Evolutionary conservation across 306 rosid genomes (phyloP), one percentile per base, ranked within the genome.

Genomic region (Heteromeles arbutifolia): DNA sequence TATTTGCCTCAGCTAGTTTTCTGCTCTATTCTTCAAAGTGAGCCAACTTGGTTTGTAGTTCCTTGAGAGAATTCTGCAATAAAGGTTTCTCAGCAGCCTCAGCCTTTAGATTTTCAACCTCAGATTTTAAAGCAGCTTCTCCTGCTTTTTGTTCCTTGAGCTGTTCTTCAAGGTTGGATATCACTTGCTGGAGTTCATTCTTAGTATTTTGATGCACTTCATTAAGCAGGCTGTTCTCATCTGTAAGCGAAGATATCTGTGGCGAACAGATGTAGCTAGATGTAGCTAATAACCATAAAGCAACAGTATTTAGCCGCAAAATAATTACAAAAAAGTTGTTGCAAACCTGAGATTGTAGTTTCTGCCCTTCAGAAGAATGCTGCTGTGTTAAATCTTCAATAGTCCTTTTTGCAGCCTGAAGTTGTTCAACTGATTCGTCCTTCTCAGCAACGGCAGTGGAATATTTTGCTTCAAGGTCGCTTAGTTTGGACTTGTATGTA

Each of bases 341-440:
- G 50, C 82, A 65, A 83, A 90, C 99, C 99, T 95, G 93, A 58
- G 91, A 92, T 72, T 90, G 88, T 59, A 95, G 81, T 69, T 81
- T 77, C 84, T 92, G 86, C 74, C 81, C 86, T 77, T 95, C 97
- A 26, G 84, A 84, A 74, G 85, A 70, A 45, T 87, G 96, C 83
- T 85, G 85, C 29, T 71, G 78, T 28, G 53, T 81, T 67, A 92
- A 83, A 70, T 92, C 90, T 69, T 89, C 88, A 5, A 88, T 68
- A 10, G 80, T 79, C 82, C 82, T 84, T 82, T 83, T 87, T 18
- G 82, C 71, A 57, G 67, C 32, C 62, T 76, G 82, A 77, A 90
- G 84, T 70, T 86, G 84, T 84, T 85, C 87, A 75, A 54, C 74
- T 37, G 88, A 79, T 65, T 80, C 91, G 7, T 89, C 92, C 80